Evolutionary conservation across 2,329 filamentous ascomycete genomes (phyloP), one percentile per base, ranked within the genome.

Genomic region (Penicillium sp.): DNA sequence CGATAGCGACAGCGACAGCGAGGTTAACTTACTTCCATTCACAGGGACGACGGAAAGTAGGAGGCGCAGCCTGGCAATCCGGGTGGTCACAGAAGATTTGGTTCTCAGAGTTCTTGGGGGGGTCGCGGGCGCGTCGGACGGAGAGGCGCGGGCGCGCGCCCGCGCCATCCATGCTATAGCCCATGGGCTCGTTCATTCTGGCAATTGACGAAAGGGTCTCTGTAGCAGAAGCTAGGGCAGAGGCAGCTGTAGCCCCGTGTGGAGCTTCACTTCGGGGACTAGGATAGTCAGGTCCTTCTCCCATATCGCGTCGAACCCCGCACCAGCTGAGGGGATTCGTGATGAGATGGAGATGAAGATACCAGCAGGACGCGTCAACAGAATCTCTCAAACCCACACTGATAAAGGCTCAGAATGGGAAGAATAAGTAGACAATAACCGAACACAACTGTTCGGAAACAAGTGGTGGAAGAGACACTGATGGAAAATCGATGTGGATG

Each of bases 1-100:
- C 8, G 25, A 27, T 53, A 70, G 58, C 10, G 42, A 49, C 20
- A 25, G 46, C 8, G 25, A 27, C 54, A 70, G 58, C 70, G 62
- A 55, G 47, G 44, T 6, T 9, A 49, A 27, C 88, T 81, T 76
- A 93, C 89, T 87, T 95, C 89, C 89, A 96, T 74, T 95, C 91
- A 73, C 91, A 95, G 59, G 89, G 92, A 56, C 90, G 82, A 47
- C 81, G 79, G 66, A 95, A 97, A 10, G 79, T 80, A 39, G 78
- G 80, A 4, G 78, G 63, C 4, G 84, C 78, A 45, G 86, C 81
- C 10, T 75, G 78, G 62, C 91, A 96, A 48, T 86, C 83, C 0
- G 78, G 71, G 58, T 83, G 81, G 13, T 81, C 82, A 70, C 92
- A 96, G 48, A 84, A 79, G 61, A 85, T 93, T 64, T 88, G 85